Base-by-base conservation (phyloP, 345 rosid genomes). In the Rhizophora mangle region DNA sequence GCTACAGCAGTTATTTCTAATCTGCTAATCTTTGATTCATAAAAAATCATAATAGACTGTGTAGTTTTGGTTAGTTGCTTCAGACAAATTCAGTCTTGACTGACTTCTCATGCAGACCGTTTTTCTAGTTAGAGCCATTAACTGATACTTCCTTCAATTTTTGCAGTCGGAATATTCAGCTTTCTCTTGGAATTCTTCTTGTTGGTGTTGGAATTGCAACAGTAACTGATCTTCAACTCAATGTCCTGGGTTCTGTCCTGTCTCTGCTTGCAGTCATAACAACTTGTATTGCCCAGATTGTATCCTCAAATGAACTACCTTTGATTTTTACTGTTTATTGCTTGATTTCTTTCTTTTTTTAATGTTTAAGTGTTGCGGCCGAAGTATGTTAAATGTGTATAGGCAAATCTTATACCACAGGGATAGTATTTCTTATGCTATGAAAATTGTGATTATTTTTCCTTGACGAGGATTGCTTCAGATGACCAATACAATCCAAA, bases 401-500 rank as follows among this genome's bases (percentile, higher is more conserved):
- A 13, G 29, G 30, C 24, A 13, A 22, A 21, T 55, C 13, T 31
- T 18, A 9, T 43, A 13, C 4, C 18, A 3, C 49, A 3, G 49
- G 49, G 49, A 13, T 43, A 43, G 18, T 43, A 43, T 43, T 43
- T 43, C 18, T 43, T 43, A 13, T 4, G 3, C 49, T 13, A 43
- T 1, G 0, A 43, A 43, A 43, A 43, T 43, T 43, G 49, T 43
- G 49, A 43, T 43, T 63, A 64, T 56, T 47, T 71, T 63, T 54
- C 64, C 98, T 90, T 92, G 80, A 95, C 88, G 73, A 76, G 29
- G 29, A 64, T 55, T 34, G 59, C 56, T 46, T 75, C 80, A 96
- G 99, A 96, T 96, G 99, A 96, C 99, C 74, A 96, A 96, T 77
- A 96, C 99, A 52, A 96, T 96, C 82, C 99, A 96, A 85, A 96